Evolutionary conservation across 225 moss, liverwort and hornwort species (phyloP), one percentile per base, ranked within the genome.

Genomic region (Bryoerythrophyllum caledonicum): DNA sequence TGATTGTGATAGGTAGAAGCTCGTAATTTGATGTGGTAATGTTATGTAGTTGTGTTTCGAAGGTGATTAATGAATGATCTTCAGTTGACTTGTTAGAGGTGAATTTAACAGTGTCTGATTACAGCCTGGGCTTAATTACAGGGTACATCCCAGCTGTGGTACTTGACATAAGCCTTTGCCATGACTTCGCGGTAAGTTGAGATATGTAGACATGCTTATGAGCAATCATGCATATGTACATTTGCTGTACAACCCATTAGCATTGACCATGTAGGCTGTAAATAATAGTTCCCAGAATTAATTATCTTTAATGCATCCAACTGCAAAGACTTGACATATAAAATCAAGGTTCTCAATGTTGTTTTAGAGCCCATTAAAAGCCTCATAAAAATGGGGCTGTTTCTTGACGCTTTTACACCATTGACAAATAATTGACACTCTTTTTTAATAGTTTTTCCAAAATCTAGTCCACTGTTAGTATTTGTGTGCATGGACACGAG

Each of bases 181-280:
- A 77, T 73, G 73, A 77, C 56, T 77, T 77, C 62, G 63, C 24
- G 73, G 24, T 49, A 37, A 49, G 41, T 8, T 64, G 78, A 74
- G 70, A 63, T 74, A 78, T 48, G 78, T 69, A 30, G 57, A 63
- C 68, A 73, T 30, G 68, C 30, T 13, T 10, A 0, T 30, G 2
- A 49, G 19, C 63, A 48, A 55, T 44, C 57, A 24, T 23, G 4
- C 63, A n/a, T n/a, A n/a, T n/a, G 55, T 44, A 62, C 72, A 62
- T n/a, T 1, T 8, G 54, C 21, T 25, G 58, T 27, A 52, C 30
- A 58, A 37, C 51, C 6, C 51, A 25, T 59, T 46, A 27, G 54
- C 53, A 24, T 68, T 54, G 61, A 32, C 44, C 0, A 54, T 54
- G 21, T 21, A 54, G 54, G 2, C 9, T 44, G 34, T 53, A 23